These are phyloP conservation scores for Fusarium denticulatum DNA, from an alignment of 2,329 filamentous ascomycete genomes.

Conservation along the genomic window DNA sequence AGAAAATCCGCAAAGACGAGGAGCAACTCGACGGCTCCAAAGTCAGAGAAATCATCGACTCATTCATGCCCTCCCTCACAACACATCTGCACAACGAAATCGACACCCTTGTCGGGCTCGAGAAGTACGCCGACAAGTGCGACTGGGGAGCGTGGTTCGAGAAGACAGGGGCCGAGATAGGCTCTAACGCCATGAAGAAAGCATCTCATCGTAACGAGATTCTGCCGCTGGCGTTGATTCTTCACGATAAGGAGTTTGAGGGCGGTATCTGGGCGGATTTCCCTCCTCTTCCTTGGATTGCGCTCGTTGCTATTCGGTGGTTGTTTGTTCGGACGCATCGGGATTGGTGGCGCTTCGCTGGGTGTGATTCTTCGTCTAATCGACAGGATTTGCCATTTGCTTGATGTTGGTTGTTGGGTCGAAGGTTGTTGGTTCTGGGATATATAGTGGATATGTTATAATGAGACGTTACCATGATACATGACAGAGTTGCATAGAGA, in stretches of 20 bases:
- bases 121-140: conserved; percentile 47
- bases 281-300: conserved; percentile 43
- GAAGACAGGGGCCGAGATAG: conserved; percentile 25
- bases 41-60: conserved; percentile 33
- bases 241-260: conserved; percentile 44
- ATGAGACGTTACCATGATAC: background rate
- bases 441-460: background rate
- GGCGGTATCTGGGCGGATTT: conserved; percentile 41
- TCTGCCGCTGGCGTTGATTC: conserved; percentile 39
- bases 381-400: conserved; percentile 51
- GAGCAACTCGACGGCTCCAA: conserved; percentile 47
- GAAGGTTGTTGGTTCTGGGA: background rate
- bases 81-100: conserved; percentile 54
- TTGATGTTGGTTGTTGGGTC: conserved; percentile 6
- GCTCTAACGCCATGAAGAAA: conserved; percentile 24
- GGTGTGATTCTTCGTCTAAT: conserved; percentile 44
- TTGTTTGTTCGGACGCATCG: conserved; percentile 48
- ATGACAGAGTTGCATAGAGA: background rate
- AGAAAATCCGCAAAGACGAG: conserved; percentile 40
- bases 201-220: conserved; percentile 30
- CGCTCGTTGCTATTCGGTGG: conserved; percentile 46
- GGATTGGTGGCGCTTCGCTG: conserved; percentile 50
- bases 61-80: conserved; percentile 47
- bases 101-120: conserved; percentile 47
- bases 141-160: conserved; percentile 49